Evolutionary conservation across 1,284 basidiomycete species (phyloP), one percentile per base, ranked within the genome.

Genomic region (Leccinum fuscescens): DNA sequence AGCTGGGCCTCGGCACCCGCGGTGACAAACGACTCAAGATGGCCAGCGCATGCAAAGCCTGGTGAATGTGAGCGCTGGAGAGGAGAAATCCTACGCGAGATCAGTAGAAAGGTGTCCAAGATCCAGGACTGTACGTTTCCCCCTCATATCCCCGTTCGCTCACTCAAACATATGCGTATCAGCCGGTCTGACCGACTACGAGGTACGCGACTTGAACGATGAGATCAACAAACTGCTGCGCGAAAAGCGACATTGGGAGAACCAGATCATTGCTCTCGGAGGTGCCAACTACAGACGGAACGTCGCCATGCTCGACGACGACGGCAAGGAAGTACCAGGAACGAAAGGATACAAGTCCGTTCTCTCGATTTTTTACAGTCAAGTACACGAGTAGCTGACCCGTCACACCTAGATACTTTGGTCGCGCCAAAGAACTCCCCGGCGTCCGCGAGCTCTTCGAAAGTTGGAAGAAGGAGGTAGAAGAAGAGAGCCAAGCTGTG

Each of bases 321-420:
- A 96, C 67, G 94, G 94, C 15, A 92, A 92, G 71, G 94, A 97
- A 75, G 94, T 98, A 0, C 94, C 95, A 0, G 94, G 95, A 0
- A 96, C 93, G n/a, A 92, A 97, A 66, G 96, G 96, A 58, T 99
- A 98, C 85, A 98, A 98, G 94, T 94, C 67, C 65, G 89, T 82
- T 29, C 7, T 6, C 1, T 31, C 5, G 8, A 8, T 29, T 8
- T 31, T 12, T 6, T 2, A 8, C 4, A 6, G 8, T 0, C 27
- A 27, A 5, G 11, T 39, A 7, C 8, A 31, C n/a, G 12, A 4
- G 11, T 15, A 17, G 11, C 27, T 35, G 31, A 56, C 22, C 6
- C 60, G 37, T 37, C 60, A 35, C 14, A 20, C 44, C 31, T 66
- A 96, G 93, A 71, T 98, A 98, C 77, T 99, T 99, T 77, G 97